phyloP scores from a whole-genome alignment of 2,329 filamentous ascomycete species.

The Sclerotinia sclerotiorum region DNA sequence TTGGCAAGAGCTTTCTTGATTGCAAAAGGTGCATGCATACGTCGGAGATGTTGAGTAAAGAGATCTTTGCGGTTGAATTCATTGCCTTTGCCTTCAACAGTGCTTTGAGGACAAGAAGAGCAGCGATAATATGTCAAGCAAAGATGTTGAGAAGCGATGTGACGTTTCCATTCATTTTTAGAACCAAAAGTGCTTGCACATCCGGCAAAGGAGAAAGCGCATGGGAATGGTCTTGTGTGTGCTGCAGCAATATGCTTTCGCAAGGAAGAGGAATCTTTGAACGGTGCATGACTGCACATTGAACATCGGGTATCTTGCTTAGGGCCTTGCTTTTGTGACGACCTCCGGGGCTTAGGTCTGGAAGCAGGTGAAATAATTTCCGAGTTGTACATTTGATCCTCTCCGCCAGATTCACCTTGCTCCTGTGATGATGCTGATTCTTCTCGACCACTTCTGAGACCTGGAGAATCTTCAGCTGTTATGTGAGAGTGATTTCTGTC shows the following conservation, averaged over 20 bases:
- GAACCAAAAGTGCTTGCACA: slow-evolving; percentile 82
- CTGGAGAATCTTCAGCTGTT: slow-evolving; percentile 38
- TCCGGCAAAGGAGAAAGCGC: slow-evolving; percentile 80
- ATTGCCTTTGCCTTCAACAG: slow-evolving; percentile 57
- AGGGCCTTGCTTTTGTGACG: slow-evolving; percentile 41
- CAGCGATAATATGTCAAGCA: slow-evolving; percentile 65
- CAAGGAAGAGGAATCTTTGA: slow-evolving; percentile 65
- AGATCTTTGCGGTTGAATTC: slow-evolving; percentile 94
- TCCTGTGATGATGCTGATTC: slow-evolving; percentile 46
- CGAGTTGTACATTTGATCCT: slow-evolving; percentile 43
- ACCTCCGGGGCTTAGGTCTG: slow-evolving; percentile 39
- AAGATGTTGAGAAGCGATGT: slow-evolving; percentile 88
- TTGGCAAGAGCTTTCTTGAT: slow-evolving; percentile 59
- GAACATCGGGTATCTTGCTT: slow-evolving; percentile 63
- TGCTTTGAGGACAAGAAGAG: slow-evolving; percentile 57
- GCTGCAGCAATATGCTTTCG: slow-evolving; percentile 67
- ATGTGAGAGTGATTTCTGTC: slow-evolving; percentile 40
- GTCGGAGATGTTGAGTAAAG: slow-evolving; percentile 89
- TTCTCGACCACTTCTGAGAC: slow-evolving; percentile 43
- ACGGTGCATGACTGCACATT: slow-evolving; percentile 62
- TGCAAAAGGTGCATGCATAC: slow-evolving; percentile 81
- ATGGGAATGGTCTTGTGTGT: slow-evolving; percentile 75
- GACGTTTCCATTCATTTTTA: slow-evolving; percentile 98
- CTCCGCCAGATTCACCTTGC: slow-evolving; percentile 43
- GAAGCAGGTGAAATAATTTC: slow-evolving; percentile 41